These are phyloP conservation scores for Graphiopsis chlorocephala DNA, from an alignment of 2,329 filamentous ascomycete genomes.

Conservation along the genomic window DNA sequence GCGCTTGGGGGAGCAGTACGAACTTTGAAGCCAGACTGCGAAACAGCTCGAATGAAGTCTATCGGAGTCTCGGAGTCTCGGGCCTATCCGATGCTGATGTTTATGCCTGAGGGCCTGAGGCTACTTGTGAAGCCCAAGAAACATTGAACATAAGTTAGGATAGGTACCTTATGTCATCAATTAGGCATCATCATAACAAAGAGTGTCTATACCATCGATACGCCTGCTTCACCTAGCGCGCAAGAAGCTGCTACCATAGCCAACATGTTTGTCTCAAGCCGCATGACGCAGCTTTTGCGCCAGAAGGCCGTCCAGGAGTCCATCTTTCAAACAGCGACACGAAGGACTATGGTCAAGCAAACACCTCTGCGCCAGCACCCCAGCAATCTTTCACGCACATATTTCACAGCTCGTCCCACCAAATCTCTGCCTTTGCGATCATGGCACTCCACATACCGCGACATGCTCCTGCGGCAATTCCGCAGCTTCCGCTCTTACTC, in stretches of 20 bases:
- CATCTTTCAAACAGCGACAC: slow-evolving; percentile 8
- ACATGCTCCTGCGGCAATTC: slow-evolving; percentile 20
- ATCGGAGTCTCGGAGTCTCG: background rate
- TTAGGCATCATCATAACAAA: background rate
- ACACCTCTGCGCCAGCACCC: slow-evolving; percentile 10
- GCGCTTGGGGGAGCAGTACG: too few species aligned
- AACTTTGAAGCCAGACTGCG: too few species aligned
- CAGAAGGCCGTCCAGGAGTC: slow-evolving; percentile 13
- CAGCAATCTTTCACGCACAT: slow-evolving; percentile 7
- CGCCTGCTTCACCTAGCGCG: background rate
- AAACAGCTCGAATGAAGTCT: background rate
- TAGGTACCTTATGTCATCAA: background rate
- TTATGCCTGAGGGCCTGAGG: background rate
- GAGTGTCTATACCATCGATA: background rate
- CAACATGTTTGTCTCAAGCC: slow-evolving; percentile 9
- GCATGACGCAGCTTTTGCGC: slow-evolving; percentile 12
- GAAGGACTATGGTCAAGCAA: slow-evolving; percentile 8
- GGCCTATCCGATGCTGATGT: background rate
- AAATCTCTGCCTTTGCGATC: slow-evolving; percentile 1
- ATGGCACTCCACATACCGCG: slow-evolving; percentile 12
- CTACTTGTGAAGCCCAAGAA: background rate
- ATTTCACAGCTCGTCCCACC: slow-evolving; percentile 12
- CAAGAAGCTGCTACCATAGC: background rate
- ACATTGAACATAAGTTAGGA: background rate
- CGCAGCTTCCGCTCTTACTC: slow-evolving; percentile 36